Evolutionary conservation across 352 stramenopile genomes (phyloP).

Genomic region (Phytophthora capsici): DNA sequence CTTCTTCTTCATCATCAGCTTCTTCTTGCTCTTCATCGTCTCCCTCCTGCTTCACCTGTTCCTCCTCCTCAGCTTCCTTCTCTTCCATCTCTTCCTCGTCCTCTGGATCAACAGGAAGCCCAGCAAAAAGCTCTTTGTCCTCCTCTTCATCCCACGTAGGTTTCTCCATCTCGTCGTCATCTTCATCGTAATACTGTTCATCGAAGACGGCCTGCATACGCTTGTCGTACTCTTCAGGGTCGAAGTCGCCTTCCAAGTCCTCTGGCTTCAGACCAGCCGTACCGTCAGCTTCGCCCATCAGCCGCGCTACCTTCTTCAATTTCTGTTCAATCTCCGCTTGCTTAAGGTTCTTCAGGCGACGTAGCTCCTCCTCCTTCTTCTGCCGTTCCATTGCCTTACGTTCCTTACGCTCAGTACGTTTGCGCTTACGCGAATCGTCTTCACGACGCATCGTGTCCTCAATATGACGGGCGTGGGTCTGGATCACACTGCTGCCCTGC

Average conservation of each 20-base stretch:
- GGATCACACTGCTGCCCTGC: slow-evolving; percentile 86
- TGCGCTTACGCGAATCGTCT: slow-evolving; percentile 96
- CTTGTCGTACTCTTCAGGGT: slow-evolving; percentile 97
- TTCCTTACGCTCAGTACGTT: slow-evolving; percentile 94
- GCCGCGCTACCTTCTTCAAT: slow-evolving; percentile 90
- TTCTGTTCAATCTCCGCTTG: slow-evolving; percentile 95
- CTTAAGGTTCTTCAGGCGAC: slow-evolving; percentile 98
- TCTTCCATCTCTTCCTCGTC: slow-evolving; percentile 50
- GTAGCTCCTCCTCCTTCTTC: slow-evolving; percentile 97
- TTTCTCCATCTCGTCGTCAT: slow-evolving; percentile 75
- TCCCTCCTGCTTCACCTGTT: slow-evolving; percentile 29
- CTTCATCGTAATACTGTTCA: slow-evolving; percentile 97
- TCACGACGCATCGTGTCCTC: slow-evolving; percentile 94
- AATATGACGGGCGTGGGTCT: slow-evolving; percentile 85
- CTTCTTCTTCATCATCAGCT: slow-evolving; percentile 43
- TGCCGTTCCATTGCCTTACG: slow-evolving; percentile 95
- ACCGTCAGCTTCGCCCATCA: slow-evolving; percentile 68
- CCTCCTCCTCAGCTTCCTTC: slow-evolving; percentile 39
- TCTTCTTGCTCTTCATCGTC: slow-evolving; percentile 43
- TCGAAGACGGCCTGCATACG: slow-evolving; percentile 97
- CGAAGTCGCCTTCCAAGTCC: slow-evolving; percentile 95
- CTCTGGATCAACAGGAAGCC: slow-evolving; percentile 67
- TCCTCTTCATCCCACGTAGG: slow-evolving; percentile 83
- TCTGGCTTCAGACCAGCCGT: slow-evolving; percentile 58
- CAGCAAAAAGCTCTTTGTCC: slow-evolving; percentile 87